Evolutionary conservation across 2,329 filamentous ascomycete species (phyloP), one percentile per base, ranked within the genome.

Genomic region (Aspergillus oerlinghausenensis): DNA sequence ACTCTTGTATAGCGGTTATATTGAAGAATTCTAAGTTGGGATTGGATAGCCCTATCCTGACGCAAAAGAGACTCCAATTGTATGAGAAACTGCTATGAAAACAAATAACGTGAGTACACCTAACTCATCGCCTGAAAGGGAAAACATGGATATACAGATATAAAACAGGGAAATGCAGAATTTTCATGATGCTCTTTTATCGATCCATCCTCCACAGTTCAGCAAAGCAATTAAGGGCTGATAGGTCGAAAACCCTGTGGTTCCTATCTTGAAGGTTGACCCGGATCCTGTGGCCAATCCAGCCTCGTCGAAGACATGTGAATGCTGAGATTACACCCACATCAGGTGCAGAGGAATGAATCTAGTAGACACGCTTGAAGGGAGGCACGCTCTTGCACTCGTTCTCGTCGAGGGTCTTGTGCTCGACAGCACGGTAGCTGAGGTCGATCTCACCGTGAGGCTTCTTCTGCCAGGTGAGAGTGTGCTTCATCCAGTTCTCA

Each of bases 401-500:
- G 68, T 84, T 87, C 85, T 96, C 92, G 70, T 97, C 94, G 66
- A 99, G 81, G 26, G 94, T 97, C 61, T 84, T 87, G 65, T 82
- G 83, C 61, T 89, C 88, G 60, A 99, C 94, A 63, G 82, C 81
- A 76, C 94, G 86, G 84, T 97, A 97, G 61, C 85, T 82, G 62
- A 97, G 82, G 60, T 97, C 88, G 55, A 94, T 86, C 79, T 91
- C 85, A 72, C 88, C 89, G 70, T 97, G 93, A 35, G 92, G 90
- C 73, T 87, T 75, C 88, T 91, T 95, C 84, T 99, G 94, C 88
- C 88, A 99, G 65, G 88, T 91, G 60, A 99, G 84, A 49, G 91
- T 96, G 84, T 99, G 94, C 88, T 97, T 97, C 93, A 97, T 97
- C 93, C 93, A 97, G 77, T 95, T 88, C 77, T 87, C 83, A 73